Percentiles rank a stretch among this genome's conserved stretches.
Evolutionary conservation across 192 early-diverging fungal genomes (phyloP).

Genomic region (Umbelopsis isabellina): DNA sequence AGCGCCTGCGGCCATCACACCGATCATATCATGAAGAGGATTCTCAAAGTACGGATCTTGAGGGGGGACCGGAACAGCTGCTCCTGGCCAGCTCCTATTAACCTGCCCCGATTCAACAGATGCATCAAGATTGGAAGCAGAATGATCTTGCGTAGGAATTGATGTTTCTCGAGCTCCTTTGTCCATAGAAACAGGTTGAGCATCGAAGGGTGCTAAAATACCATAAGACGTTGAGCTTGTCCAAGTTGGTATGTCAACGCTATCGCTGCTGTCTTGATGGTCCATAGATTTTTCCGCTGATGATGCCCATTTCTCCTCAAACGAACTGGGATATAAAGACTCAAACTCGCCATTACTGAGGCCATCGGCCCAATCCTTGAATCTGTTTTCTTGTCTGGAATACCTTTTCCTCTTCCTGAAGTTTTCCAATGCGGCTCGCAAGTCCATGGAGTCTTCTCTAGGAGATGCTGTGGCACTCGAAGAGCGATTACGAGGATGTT

Average conservation of each 20-base stretch:
- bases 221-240: conserved; percentile 2
- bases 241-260: neutral
- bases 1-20: neutral
- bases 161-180: neutral
- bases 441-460: neutral
- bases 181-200: neutral
- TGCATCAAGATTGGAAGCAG: neutral
- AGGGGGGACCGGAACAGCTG: too few relatives aligned
- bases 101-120: too few relatives aligned
- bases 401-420: neutral
- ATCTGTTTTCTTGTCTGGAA: neutral
- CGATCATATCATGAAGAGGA: neutral
- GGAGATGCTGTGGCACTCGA: too few relatives aligned
- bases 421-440: neutral
- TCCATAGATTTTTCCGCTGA: too few relatives aligned
- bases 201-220: neutral
- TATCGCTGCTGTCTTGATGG: too few relatives aligned
- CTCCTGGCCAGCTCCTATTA: too few relatives aligned
- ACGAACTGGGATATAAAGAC: neutral
- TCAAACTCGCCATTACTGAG: neutral
- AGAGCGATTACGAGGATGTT: too few relatives aligned
- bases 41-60: neutral
- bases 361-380: neutral
- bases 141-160: neutral
- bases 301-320: neutral